Evolutionary conservation across 2,329 filamentous ascomycete genomes (phyloP).

Genomic region (Hymenoscyphus infarciens): DNA sequence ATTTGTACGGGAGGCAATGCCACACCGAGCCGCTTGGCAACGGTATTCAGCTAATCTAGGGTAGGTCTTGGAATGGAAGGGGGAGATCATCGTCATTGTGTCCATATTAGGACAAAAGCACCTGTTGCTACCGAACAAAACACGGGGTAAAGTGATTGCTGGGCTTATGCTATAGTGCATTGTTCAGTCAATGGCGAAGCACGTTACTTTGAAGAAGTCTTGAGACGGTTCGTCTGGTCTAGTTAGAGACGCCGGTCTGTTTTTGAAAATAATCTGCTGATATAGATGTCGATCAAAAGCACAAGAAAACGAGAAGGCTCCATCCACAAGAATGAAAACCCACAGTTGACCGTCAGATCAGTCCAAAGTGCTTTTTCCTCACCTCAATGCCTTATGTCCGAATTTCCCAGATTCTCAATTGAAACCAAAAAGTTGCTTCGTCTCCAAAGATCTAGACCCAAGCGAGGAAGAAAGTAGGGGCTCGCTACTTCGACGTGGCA

Average conservation of each 20-base stretch:
- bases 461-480: background rate
- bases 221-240: background rate
- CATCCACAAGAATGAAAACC: no score
- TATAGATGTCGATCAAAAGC: background rate
- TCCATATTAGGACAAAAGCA: background rate
- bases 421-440: background rate
- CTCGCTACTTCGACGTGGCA: slow-evolving; percentile 2
- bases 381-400: background rate
- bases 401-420: background rate
- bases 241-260: background rate
- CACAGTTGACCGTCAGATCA: no score
- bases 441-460: background rate
- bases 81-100: background rate
- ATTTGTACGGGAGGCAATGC: background rate
- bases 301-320: no score
- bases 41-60: slow-evolving; percentile 10
- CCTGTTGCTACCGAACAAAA: background rate
- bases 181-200: background rate
- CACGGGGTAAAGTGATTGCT: background rate
- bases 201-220: background rate
- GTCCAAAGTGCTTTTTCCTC: no score
- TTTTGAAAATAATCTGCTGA: background rate
- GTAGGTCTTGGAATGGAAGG: background rate
- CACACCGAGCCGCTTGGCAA: background rate
- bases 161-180: background rate